phyloP scores from a whole-genome alignment of 306 rosid genomes.

The Acacia acuminata region DNA sequence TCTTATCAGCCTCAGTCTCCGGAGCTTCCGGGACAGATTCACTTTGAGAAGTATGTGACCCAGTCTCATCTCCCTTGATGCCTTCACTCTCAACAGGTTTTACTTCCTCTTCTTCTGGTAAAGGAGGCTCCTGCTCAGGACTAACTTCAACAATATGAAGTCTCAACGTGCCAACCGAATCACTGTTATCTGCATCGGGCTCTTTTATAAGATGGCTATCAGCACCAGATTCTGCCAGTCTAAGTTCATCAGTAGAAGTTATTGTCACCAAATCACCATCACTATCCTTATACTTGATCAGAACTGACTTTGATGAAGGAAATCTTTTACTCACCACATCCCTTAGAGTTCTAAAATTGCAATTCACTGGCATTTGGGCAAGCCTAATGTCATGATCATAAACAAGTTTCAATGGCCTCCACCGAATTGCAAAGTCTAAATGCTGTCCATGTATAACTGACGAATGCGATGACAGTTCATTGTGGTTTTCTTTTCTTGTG shows the following conservation, averaged over 20 bases:
- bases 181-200: slow-evolving; percentile 55
- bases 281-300: slow-evolving; percentile 83
- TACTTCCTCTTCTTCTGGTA: slow-evolving; percentile 92
- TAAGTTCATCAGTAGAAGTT: slow-evolving; percentile 83
- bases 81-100: slow-evolving; percentile 65
- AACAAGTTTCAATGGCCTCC: slow-evolving; percentile 67
- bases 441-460: slow-evolving; percentile 32
- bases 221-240: slow-evolving; percentile 77
- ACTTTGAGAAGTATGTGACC: slow-evolving; percentile 63
- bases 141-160: slow-evolving; percentile 88
- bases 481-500: slow-evolving; percentile 41
- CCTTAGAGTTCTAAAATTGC: slow-evolving; percentile 57
- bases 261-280: slow-evolving; percentile 97
- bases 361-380: slow-evolving; percentile 71
- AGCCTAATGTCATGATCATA: slow-evolving; percentile 94
- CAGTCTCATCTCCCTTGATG: slow-evolving; percentile 71
- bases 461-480: slow-evolving; percentile 48
- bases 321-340: slow-evolving; percentile 79
- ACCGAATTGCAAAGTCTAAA: slow-evolving; percentile 42
- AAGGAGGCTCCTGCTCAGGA: slow-evolving; percentile 91
- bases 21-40: slow-evolving; percentile 65
- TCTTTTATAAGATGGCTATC: slow-evolving; percentile 60
- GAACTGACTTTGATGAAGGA: slow-evolving; percentile 81
- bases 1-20: slow-evolving; percentile 55
- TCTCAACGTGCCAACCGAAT: slow-evolving; percentile 71